phyloP scores from a whole-genome alignment of 2,329 filamentous ascomycete species.

The Mycogone perniciosa region DNA sequence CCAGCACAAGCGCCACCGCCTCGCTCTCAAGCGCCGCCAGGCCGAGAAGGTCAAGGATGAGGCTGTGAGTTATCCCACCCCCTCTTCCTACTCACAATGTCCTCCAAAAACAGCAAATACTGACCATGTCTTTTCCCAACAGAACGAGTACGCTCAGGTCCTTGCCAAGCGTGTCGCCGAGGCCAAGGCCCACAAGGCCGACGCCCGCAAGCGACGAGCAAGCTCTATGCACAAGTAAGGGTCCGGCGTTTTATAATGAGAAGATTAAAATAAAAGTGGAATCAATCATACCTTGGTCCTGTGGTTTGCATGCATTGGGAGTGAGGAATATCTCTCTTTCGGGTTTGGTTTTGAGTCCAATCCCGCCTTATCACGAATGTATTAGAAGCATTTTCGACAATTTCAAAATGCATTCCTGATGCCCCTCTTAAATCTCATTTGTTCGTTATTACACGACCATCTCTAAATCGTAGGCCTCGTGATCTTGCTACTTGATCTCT shows the following conservation, averaged over 20 bases:
- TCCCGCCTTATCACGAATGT: conserved; percentile 29
- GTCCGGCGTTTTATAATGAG: conserved; percentile 26
- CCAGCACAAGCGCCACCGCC: conserved; percentile 98
- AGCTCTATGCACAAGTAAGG: conserved; percentile 87
- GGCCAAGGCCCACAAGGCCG: conserved; percentile 88
- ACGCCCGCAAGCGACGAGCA: conserved; percentile 93
- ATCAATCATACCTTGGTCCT: conserved; percentile 31
- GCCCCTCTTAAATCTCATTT: conserved; percentile 4
- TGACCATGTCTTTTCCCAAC: conserved; percentile 13
- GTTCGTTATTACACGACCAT: not conserved
- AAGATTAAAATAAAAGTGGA: conserved; percentile 26
- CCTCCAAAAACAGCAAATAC: conserved; percentile 37
- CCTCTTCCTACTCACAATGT: conserved; percentile 4
- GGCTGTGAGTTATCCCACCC: conserved; percentile 63
- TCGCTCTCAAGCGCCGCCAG: conserved; percentile 97
- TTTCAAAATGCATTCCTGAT: conserved; percentile 26
- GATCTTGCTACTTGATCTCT: not conserved
- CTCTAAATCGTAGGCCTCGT: not conserved
- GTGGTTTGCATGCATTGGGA: conserved; percentile 37
- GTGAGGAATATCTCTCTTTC: conserved; percentile 30
- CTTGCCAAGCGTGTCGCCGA: conserved; percentile 96
- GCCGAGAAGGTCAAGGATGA: conserved; percentile 97
- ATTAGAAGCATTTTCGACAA: conserved; percentile 32
- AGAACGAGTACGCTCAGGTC: conserved; percentile 97
- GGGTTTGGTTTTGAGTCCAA: conserved; percentile 21